Percentiles rank a stretch among this genome's conserved stretches.
Conservation (phyloP, 2,329 filamentous ascomycete genomes). For the Gliomastix tumulicola region DNA sequence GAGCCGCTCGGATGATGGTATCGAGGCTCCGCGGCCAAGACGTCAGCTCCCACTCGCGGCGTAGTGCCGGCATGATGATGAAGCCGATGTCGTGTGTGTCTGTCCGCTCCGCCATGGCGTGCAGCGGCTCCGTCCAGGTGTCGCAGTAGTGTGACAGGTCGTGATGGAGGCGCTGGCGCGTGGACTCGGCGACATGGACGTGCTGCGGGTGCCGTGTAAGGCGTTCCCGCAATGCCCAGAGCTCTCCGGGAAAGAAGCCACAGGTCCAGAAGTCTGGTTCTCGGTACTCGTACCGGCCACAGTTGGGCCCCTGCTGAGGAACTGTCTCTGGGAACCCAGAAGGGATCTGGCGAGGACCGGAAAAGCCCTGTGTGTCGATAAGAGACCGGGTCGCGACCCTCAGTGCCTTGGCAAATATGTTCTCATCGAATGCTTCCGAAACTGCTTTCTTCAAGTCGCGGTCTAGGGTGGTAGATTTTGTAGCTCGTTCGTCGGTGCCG, state of each 20-base stretch:
- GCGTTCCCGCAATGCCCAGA: slow-evolving; percentile 26
- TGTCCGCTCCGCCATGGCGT: slow-evolving; percentile 29
- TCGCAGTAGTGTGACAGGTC: slow-evolving; percentile 16
- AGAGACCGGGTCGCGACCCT: no score
- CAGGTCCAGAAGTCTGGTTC: slow-evolving; percentile 32
- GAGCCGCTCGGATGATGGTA: slow-evolving; percentile 33
- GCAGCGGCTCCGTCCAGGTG: slow-evolving; percentile 24
- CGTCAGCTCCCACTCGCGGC: slow-evolving; percentile 38
- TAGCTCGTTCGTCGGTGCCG: no score
- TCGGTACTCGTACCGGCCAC: slow-evolving; percentile 16
- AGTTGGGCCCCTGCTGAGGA: slow-evolving; percentile 14
- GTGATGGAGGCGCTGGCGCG: slow-evolving; percentile 4
- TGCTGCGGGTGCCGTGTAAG: slow-evolving; percentile 18
- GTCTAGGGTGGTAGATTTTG: no score
- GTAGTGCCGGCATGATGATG: slow-evolving; percentile 40
- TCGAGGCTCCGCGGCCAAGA: slow-evolving; percentile 27
- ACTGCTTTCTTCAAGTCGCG: no score
- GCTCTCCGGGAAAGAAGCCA: slow-evolving; percentile 29
- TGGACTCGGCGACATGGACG: slow-evolving; percentile 1
- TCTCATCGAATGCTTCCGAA: no score
- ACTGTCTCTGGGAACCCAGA: slow-evolving; percentile 26
- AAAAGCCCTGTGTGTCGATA: no score
- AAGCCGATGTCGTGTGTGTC: slow-evolving; percentile 50
- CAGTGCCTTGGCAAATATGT: no score
- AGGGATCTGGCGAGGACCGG: no score